Evolutionary conservation across 2,329 filamentous ascomycete species (phyloP).

Genomic region (Hortaea sp.): DNA sequence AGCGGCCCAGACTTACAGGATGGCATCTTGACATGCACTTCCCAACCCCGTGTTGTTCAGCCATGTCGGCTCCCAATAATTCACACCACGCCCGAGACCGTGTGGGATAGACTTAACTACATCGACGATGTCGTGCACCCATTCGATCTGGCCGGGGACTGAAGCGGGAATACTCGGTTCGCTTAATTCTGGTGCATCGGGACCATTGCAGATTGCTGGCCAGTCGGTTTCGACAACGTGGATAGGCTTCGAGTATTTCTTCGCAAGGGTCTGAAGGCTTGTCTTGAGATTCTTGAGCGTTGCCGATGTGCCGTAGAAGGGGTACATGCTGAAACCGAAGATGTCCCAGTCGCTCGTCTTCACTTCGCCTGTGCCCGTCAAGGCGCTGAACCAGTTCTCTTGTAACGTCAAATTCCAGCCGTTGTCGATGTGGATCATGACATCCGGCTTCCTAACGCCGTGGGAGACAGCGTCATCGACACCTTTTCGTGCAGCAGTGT

Average conservation of each 20-base stretch:
- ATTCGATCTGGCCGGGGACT: constrained; percentile 19
- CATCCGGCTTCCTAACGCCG: constrained; percentile 21
- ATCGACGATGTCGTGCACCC: constrained; percentile 19
- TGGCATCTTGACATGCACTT: constrained; percentile 18
- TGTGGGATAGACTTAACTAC: constrained; percentile 19
- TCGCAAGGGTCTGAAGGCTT: constrained; percentile 17
- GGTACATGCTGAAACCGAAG: constrained; percentile 20
- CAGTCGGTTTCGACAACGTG: constrained; percentile 26
- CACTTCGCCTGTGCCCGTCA: constrained; percentile 21
- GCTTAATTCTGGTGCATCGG: constrained; percentile 19
- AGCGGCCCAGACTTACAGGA: constrained; percentile 6
- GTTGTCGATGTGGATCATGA: constrained; percentile 22
- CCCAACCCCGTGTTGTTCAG: constrained; percentile 24
- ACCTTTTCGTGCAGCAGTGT: constrained; percentile 20
- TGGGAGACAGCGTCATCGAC: constrained; percentile 22
- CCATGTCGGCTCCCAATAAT: constrained; percentile 25
- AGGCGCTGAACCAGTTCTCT: constrained; percentile 21
- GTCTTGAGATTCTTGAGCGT: constrained; percentile 20
- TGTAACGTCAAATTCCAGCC: constrained; percentile 24
- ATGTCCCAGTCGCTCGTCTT: constrained; percentile 17
- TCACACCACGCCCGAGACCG: constrained; percentile 22
- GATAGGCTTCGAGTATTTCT: constrained; percentile 22
- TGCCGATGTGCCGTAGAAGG: constrained; percentile 24
- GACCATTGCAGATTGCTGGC: constrained; percentile 19
- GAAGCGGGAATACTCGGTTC: constrained; percentile 21